Base-by-base conservation (phyloP, 176 grass and related monocot species). In the barley (Hordeum vulgare) region DNA sequence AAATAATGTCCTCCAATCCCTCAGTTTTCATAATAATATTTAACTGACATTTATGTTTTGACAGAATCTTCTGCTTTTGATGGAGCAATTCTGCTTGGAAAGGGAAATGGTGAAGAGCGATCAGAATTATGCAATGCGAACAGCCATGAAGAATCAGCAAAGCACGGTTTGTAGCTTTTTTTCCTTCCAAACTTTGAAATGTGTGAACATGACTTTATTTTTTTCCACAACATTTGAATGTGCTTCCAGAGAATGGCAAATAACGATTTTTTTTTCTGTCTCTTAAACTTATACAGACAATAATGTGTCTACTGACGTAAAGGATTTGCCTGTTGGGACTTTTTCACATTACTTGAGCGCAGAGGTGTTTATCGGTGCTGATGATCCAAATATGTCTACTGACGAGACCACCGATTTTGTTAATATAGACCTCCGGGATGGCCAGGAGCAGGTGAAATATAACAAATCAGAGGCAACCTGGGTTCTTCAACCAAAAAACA, bases 101-200 rank as follows among this genome's bases (percentile, higher is more conserved):
- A 34, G 27, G 33, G 9, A 81, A 64, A 81, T 53, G 57, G n/a
- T 54, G 83, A 71, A 85, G 83, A 81, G 6, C 71, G 51, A 42
- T 59, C 73, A 26, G 82, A 57, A 41, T 66, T 54, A 28, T 39
- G 24, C 21, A 74, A 35, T 73, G 34, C 3, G 27, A 66, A 79
- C 1, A 11, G 11, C 24, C 34, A 36, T 78, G 74, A 78, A 63
- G 61, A 80, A 85, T 66, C 71, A 86, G 29, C 34, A 29, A 3
- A 71, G 3, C 66, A 86, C 57, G 88, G 83, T 90, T 86, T 90
- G 79, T 77, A 64, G 25, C 25, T 67, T 53, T 20, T 85, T 24
- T 45, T 39, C 47, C 15, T 51, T 51, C 15, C 47, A 51, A 51
- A 51, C 36, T 61, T 63, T 70, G 23, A 81, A 78, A 81, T 54